Evolutionary conservation across 352 stramenopile genomes (phyloP).

Genomic region (Phytophthora idaei): DNA sequence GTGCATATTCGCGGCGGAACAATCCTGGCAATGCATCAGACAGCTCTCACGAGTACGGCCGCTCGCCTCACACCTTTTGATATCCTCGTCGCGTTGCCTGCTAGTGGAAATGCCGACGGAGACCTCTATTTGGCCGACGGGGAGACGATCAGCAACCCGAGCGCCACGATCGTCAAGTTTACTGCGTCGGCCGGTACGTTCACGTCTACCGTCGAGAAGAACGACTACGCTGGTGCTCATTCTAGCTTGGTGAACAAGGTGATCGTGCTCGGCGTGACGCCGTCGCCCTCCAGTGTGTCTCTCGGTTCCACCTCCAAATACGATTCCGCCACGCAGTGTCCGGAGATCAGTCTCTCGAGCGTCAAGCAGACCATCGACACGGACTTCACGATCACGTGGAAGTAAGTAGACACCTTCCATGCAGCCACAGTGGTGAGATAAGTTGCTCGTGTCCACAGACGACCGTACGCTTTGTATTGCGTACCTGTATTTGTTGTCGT

Average conservation of each 20-base stretch:
- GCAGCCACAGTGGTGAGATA: neutral
- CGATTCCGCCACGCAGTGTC: slow-evolving; percentile 29
- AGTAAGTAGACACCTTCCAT: slow-evolving; percentile 8
- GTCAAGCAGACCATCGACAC: slow-evolving; percentile 32
- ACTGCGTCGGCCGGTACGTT: slow-evolving; percentile 22
- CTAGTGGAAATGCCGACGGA: slow-evolving; percentile 28
- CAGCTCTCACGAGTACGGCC: slow-evolving; percentile 48
- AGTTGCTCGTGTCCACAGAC: neutral
- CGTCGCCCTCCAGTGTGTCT: slow-evolving; percentile 32
- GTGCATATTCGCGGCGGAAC: slow-evolving; percentile 58
- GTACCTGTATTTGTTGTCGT: no score
- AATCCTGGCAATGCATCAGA: slow-evolving; percentile 56
- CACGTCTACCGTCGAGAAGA: slow-evolving; percentile 25
- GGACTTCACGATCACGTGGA: slow-evolving; percentile 38
- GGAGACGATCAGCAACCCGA: slow-evolving; percentile 42
- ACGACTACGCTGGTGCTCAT: slow-evolving; percentile 21
- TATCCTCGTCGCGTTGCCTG: slow-evolving; percentile 49
- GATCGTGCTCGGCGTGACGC: slow-evolving; percentile 36
- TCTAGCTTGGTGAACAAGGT: slow-evolving; percentile 38
- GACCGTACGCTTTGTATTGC: no score
- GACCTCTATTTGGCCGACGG: slow-evolving; percentile 67
- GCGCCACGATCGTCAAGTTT: slow-evolving; percentile 47
- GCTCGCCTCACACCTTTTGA: slow-evolving; percentile 55
- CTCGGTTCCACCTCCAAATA: slow-evolving; percentile 33
- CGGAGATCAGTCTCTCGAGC: slow-evolving; percentile 35